phyloP scores from a whole-genome alignment of 2,329 filamentous ascomycete genomes.

The Tolypocladium paradoxum region DNA sequence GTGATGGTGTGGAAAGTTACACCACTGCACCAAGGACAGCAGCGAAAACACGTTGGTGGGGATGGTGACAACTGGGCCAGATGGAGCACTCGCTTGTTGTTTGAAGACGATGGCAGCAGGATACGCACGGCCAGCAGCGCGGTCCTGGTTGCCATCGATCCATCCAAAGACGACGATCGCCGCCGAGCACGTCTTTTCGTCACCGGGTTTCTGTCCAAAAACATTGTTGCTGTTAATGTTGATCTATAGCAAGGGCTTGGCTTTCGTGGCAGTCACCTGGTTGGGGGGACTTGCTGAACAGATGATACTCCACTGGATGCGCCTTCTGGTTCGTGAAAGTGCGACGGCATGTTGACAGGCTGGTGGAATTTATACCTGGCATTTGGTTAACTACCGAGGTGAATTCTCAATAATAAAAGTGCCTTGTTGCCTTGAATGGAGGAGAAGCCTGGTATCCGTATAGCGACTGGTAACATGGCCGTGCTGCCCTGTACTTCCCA shows the following conservation, averaged over 20 bases:
- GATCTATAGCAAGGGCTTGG: constrained; percentile 16
- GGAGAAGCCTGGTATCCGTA: too few species aligned
- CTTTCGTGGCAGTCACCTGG: too few species aligned
- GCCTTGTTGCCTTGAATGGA: too few species aligned
- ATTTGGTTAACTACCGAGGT: not conserved
- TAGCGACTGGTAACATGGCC: too few species aligned
- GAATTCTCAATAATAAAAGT: too few species aligned
- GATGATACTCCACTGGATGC: not conserved
- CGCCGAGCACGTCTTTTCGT: constrained; percentile 46
- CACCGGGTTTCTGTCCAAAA: constrained; percentile 41
- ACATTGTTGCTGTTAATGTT: constrained; percentile 40
- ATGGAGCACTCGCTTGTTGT: constrained; percentile 38
- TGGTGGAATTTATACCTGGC: not conserved
- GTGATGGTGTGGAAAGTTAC: constrained; percentile 34
- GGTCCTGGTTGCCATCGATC: constrained; percentile 42
- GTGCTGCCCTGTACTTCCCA: too few species aligned
- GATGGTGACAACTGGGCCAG: constrained; percentile 1
- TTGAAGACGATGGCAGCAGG: constrained; percentile 43
- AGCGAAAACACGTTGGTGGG: not conserved
- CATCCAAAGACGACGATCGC: constrained; percentile 27
- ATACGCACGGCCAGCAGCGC: constrained; percentile 40
- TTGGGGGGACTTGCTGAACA: too few species aligned
- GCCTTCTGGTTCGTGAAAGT: not conserved
- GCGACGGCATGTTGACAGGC: not conserved
- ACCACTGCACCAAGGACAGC: not conserved